phyloP scores from a whole-genome alignment of 2,329 filamentous ascomycete species.

The Phyllosticta paracitricarpa region DNA sequence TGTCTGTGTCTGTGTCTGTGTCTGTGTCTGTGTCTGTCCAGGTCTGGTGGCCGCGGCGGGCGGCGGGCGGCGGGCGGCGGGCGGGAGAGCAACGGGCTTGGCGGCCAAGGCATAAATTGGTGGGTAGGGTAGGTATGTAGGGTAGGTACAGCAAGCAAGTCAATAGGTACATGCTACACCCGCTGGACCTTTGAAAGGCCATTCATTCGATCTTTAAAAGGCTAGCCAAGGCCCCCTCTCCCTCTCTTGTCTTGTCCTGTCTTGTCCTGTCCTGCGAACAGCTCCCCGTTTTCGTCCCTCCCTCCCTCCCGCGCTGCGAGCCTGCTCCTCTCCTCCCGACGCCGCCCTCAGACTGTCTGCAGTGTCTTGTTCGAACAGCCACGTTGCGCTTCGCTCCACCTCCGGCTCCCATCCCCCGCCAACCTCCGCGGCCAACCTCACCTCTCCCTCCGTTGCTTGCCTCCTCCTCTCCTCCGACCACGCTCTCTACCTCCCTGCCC shows the following conservation, averaged over 20 bases:
- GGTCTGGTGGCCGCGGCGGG: no score
- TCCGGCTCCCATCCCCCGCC: not conserved
- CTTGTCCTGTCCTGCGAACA: no score
- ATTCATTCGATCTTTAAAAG: not conserved
- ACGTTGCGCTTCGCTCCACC: not conserved
- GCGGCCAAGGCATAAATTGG: not conserved
- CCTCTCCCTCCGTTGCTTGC: not conserved
- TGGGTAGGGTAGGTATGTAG: no score
- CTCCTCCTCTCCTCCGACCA: not conserved
- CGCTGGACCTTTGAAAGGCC: not conserved
- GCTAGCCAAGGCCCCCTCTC: not conserved
- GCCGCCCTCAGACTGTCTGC: not conserved
- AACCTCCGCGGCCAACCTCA: not conserved
- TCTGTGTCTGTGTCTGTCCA: no score
- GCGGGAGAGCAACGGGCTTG: not conserved
- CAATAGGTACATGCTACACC: no score
- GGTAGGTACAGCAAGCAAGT: no score
- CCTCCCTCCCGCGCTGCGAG: not conserved
- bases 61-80: not conserved
- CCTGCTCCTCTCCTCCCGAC: not conserved
- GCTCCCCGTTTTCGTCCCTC: not conserved
- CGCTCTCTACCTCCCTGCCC: conserved; percentile 10
- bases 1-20: no score
- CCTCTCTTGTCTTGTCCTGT: not conserved
- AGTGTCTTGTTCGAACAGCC: not conserved